These are phyloP conservation scores for Porodaedalea pini DNA, from an alignment of 1,284 basidiomycete genomes.

Conservation along the genomic window DNA sequence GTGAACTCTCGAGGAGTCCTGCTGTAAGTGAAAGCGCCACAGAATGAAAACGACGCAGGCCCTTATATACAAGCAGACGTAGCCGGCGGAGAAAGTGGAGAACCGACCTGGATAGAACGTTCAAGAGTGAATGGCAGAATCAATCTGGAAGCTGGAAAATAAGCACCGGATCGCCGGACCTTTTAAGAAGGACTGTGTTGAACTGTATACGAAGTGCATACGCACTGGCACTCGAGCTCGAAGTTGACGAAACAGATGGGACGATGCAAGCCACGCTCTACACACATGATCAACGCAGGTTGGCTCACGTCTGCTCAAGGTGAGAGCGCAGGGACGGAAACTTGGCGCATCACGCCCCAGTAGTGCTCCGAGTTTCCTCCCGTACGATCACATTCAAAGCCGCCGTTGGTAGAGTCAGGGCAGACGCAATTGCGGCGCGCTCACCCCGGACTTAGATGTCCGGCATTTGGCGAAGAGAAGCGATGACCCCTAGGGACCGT, in stretches of 20 bases:
- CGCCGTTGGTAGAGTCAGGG: constrained; percentile 8
- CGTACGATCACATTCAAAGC: constrained; percentile 1
- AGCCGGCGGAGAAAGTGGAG: constrained; percentile 15
- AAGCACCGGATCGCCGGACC: constrained; percentile 15
- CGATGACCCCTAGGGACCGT: neutral
- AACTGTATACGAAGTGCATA: constrained; percentile 1
- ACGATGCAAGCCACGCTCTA: neutral
- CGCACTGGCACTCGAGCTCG: neutral
- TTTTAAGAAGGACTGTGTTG: constrained; percentile 8
- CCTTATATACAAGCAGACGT: constrained; percentile 6
- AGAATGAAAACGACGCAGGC: neutral
- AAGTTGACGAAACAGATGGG: neutral
- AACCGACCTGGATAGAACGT: constrained; percentile 3
- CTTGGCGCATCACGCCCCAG: constrained; percentile 9
- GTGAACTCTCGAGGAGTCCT: neutral
- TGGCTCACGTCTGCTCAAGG: neutral
- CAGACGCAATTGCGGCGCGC: constrained; percentile 6
- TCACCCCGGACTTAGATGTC: constrained; percentile 14
- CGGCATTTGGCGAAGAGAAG: constrained; percentile 16
- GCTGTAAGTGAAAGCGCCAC: neutral
- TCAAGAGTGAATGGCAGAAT: constrained; percentile 13
- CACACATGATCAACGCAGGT: constrained; percentile 4
- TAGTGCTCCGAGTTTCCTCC: constrained; percentile 8
- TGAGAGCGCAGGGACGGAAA: constrained; percentile 8
- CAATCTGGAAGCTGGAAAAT: constrained; percentile 4